Evolutionary conservation across 2,329 filamentous ascomycete species (phyloP).

Genomic region (Nakataea oryzae): DNA sequence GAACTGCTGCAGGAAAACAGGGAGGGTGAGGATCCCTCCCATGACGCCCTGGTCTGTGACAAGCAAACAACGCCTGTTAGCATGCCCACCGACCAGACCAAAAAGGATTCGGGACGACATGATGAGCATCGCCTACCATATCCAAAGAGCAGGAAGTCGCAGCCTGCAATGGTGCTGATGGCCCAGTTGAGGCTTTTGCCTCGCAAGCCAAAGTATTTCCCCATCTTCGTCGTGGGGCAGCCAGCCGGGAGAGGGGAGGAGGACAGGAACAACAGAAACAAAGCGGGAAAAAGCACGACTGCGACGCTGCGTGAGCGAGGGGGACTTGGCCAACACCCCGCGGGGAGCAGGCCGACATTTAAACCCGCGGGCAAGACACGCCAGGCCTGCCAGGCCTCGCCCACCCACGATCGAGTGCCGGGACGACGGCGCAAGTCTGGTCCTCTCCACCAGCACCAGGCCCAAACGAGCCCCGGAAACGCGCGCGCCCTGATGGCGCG

Average conservation of each 20-base stretch:
- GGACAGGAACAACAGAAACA: not conserved
- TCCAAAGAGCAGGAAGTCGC: constrained; percentile 57
- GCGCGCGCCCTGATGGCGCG: too few species aligned
- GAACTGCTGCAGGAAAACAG: constrained; percentile 45
- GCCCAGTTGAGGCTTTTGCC: constrained; percentile 58
- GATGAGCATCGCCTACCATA: constrained; percentile 32
- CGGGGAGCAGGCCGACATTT: not conserved
- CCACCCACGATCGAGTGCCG: not conserved
- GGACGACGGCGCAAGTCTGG: not conserved
- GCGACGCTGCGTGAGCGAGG: too few species aligned
- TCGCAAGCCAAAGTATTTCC: constrained; percentile 52
- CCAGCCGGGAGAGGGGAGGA: not conserved
- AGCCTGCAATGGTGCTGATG: constrained; percentile 60
- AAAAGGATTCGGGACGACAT: not conserved
- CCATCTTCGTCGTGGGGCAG: constrained; percentile 6
- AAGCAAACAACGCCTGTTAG: constrained; percentile 13
- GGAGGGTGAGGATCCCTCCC: constrained; percentile 62
- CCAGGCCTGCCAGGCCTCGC: too few species aligned
- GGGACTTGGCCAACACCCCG: too few species aligned
- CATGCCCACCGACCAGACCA: too few species aligned
- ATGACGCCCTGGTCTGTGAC: constrained; percentile 62
- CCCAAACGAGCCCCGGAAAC: not conserved
- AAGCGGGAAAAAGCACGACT: too few species aligned
- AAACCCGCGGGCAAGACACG: not conserved
- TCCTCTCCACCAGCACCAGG: not conserved